phyloP scores from a whole-genome alignment of 805 yeast species.

The Clavispora asparagi region DNA sequence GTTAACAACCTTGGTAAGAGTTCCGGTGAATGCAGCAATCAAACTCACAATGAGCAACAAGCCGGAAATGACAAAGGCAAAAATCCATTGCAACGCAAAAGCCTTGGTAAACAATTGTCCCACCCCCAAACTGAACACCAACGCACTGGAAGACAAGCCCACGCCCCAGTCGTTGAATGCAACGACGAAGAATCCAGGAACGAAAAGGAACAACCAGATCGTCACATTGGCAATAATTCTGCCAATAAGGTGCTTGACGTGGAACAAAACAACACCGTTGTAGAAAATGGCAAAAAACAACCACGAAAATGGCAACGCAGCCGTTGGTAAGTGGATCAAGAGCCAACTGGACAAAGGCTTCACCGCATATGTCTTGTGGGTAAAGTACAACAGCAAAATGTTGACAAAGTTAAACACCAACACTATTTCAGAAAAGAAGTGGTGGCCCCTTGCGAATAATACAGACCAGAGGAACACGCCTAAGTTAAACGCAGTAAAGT shows the following conservation, averaged over 20 bases:
- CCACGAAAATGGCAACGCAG: slow-evolving; percentile 76
- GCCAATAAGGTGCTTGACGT: slow-evolving; percentile 53
- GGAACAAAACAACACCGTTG: slow-evolving; percentile 78
- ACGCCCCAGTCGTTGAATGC: slow-evolving; percentile 67
- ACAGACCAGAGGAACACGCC: slow-evolving; percentile 59
- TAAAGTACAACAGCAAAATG: slow-evolving; percentile 48
- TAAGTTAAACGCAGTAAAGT: slow-evolving; percentile 59
- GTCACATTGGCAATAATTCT: slow-evolving; percentile 67
- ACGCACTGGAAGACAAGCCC: slow-evolving; percentile 53
- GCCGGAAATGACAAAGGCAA: slow-evolving; percentile 65
- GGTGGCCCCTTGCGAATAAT: slow-evolving; percentile 56
- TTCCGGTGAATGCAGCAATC: slow-evolving; percentile 40
- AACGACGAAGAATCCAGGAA: slow-evolving; percentile 54
- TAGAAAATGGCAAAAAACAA: slow-evolving; percentile 67
- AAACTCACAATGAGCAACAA: slow-evolving; percentile 48
- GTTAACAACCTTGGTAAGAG: slow-evolving; percentile 8
- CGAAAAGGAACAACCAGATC: slow-evolving; percentile 71
- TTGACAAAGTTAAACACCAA: slow-evolving; percentile 57
- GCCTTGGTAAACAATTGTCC: slow-evolving; percentile 65
- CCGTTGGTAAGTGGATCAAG: slow-evolving; percentile 57
- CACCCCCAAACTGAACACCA: slow-evolving; percentile 62
- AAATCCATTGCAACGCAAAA: slow-evolving; percentile 82
- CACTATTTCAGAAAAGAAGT: slow-evolving; percentile 53
- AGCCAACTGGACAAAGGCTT: slow-evolving; percentile 49
- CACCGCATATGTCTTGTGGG: slow-evolving; percentile 55